Evolutionary conservation across 805 yeast species (phyloP).

Genomic region (Wickerhamiella australiensis): DNA sequence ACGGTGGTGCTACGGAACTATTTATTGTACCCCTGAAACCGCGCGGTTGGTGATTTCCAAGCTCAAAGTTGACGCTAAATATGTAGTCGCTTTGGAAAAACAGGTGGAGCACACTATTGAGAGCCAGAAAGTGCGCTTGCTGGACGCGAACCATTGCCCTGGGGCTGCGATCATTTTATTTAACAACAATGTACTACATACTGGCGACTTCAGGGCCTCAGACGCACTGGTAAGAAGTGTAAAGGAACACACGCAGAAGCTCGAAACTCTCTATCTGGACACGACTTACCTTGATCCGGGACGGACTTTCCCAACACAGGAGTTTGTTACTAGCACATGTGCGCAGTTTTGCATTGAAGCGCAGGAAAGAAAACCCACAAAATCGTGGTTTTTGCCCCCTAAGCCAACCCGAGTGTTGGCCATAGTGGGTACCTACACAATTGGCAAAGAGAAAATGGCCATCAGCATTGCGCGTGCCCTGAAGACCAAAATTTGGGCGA

Average conservation of each 20-base stretch:
- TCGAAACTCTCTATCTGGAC: slow-evolving; percentile 56
- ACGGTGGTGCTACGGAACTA: slow-evolving; percentile 58
- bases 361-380: slow-evolving; percentile 25
- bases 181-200: slow-evolving; percentile 49
- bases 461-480: slow-evolving; percentile 32
- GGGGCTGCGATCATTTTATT: slow-evolving; percentile 79
- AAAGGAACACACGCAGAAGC: slow-evolving; percentile 14
- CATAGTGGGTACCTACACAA: slow-evolving; percentile 76
- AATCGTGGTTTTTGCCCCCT: slow-evolving; percentile 18
- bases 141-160: slow-evolving; percentile 94
- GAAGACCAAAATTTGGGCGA: slow-evolving; percentile 32
- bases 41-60: slow-evolving; percentile 41
- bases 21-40: slow-evolving; percentile 66
- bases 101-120: slow-evolving; percentile 34
- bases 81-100: slow-evolving; percentile 34
- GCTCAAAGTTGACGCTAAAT: slow-evolving; percentile 41
- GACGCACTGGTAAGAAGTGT: slow-evolving; percentile 33
- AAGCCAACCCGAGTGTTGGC: slow-evolving; percentile 36
- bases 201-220: slow-evolving; percentile 85
- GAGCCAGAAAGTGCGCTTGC: slow-evolving; percentile 41
- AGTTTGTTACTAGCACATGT: slow-evolving; percentile 48
- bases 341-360: slow-evolving; percentile 40
- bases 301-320: slow-evolving; percentile 69
- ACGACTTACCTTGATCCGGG: slow-evolving; percentile 77
- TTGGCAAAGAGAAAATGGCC: slow-evolving; percentile 86